phyloP scores from a whole-genome alignment of 139 green algal species.

The Dunaliella primolecta region DNA sequence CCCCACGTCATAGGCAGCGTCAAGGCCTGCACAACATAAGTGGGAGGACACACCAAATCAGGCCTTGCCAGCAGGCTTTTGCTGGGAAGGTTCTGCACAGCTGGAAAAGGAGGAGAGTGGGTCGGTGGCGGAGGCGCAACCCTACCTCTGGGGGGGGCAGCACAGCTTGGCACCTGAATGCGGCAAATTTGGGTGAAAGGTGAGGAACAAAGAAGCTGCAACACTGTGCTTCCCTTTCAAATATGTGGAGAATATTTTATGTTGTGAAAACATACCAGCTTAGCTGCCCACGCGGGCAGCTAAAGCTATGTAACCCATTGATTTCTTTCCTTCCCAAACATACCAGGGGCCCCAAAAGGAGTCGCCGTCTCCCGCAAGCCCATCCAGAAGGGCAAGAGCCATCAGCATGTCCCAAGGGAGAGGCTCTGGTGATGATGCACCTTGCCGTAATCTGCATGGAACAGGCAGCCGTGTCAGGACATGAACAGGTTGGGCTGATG shows the following conservation, averaged over 20 bases:
- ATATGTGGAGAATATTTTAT: no score
- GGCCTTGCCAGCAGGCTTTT: no score
- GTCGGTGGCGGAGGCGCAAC: no score
- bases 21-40: conserved; percentile 22
- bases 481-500: no score
- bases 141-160: conserved; percentile 44
- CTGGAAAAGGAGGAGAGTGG: no score
- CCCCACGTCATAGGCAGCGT: conserved; percentile 58
- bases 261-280: no score
- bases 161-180: conserved; percentile 38
- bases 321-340: no score
- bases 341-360: conserved; percentile 20
- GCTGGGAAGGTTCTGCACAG: no score
- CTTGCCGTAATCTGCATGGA: conserved; percentile 27
- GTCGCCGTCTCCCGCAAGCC: conserved; percentile 24
- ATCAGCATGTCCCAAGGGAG: conserved; percentile 66
- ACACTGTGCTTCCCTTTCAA: no score
- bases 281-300: background rate
- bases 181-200: conserved; percentile 8
- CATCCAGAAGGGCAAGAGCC: conserved; percentile 60
- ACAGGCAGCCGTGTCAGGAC: no score
- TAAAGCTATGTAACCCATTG: background rate
- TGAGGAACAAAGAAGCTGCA: background rate
- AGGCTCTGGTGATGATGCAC: conserved; percentile 12
- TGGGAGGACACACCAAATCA: no score